Percentiles rank a stretch among this genome's conserved stretches.
Evolutionary conservation across 768 basidiomycete species (phyloP).

Genomic region (Leccinellum albellum): DNA sequence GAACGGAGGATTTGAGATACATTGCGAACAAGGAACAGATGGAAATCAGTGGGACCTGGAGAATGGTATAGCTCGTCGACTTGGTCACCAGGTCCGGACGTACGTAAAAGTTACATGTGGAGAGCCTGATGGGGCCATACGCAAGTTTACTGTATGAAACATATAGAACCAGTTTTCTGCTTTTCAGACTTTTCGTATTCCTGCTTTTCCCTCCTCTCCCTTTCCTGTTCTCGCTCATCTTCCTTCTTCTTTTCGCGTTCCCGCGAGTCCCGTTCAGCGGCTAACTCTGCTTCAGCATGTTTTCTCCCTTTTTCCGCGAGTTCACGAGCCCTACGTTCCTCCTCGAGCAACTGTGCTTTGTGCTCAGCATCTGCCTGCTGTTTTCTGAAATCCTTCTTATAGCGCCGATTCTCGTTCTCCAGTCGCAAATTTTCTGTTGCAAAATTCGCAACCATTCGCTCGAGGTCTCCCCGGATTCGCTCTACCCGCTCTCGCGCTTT

Average conservation of each 20-base stretch:
- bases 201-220: background rate
- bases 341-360: conserved; percentile 16
- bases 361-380: conserved; percentile 21
- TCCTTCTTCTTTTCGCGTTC: conserved; percentile 7
- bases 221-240: background rate
- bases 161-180: conserved; percentile 3
- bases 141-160: conserved; percentile 12
- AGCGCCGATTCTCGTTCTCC: conserved; percentile 24
- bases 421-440: conserved; percentile 34
- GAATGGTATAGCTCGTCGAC: too few species aligned
- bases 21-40: background rate
- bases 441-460: conserved; percentile 37
- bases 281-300: conserved; percentile 18
- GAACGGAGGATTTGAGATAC: background rate
- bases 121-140: too few species aligned
- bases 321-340: conserved; percentile 25
- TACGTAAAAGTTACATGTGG: too few species aligned
- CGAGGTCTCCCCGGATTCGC: conserved; percentile 37
- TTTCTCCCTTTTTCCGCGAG: conserved; percentile 20
- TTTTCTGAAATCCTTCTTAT: conserved; percentile 14
- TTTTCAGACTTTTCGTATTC: background rate
- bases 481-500: conserved; percentile 41
- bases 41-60: background rate
- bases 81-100: too few species aligned
- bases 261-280: conserved; percentile 6